Base-by-base conservation (phyloP, 441 rosid genomes). In the Manihot esculenta region DNA sequence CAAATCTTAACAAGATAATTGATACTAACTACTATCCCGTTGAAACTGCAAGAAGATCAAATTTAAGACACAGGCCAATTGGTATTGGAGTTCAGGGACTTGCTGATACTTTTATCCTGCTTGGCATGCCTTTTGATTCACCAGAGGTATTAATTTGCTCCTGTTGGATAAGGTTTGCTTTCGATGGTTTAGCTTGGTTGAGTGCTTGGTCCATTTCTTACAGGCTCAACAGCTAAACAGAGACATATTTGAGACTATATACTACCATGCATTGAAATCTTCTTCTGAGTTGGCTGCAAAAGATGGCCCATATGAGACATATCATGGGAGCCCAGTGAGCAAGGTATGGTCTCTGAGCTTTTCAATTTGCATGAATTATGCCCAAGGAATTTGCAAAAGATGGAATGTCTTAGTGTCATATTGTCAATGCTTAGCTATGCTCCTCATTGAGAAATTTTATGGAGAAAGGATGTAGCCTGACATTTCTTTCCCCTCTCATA, bases 1-100 rank as follows among this genome's bases (percentile, higher is more conserved):
- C 61, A 4, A 89, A 89, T 77, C 89, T 92, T n/a, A 89, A 89
- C 78, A 89, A 84, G 75, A 85, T 92, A 13, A 87, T 88, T 69
- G 86, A 89, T 77, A 85, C 88, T 71, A 89, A 86, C 78, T 78
- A 84, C 76, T 91, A 91, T 70, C 97, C 91, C n/a, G 84, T 85
- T 77, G 94, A 91, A 73, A 83, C 83, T 64, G 94, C 93, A 53
- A 83, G 63, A 71, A 81, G 80, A 47, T 87, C 96, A 56, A 90
- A 88, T 73, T 24, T 90, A 56, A 80, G 85, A 45, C 96, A 90
- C 56, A 88, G 92, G 57, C 93, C 96, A 21, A 83, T 90, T 54
- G 91, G 93, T 41, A 88, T 88, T 78, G 93, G 93, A 23, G 90
- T 90, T 35, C 91, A 88, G 80, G 93, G 96, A 65, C 93, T 88